These are phyloP conservation scores for Leishmania lainsoni DNA, from an alignment of 208 protist species.

Conservation along the genomic window DNA sequence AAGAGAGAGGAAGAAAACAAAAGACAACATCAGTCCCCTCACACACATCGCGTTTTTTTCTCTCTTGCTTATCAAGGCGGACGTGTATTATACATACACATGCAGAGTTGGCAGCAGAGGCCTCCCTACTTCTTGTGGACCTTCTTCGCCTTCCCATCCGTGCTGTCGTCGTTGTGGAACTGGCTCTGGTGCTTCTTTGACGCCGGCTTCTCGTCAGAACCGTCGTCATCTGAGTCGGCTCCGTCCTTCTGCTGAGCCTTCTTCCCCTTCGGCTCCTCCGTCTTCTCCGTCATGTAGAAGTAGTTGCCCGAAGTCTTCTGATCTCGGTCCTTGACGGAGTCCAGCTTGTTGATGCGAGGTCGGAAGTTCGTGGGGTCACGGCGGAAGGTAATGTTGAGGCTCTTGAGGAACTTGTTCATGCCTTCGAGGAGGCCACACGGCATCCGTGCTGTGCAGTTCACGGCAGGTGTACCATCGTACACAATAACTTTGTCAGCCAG, in stretches of 20 bases:
- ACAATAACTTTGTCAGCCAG: slow-evolving; percentile 99
- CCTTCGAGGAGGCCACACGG: slow-evolving; percentile 86
- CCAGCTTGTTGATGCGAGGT: slow-evolving; percentile 99
- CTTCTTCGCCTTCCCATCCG: slow-evolving; percentile 41
- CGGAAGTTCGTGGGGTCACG: slow-evolving; percentile 99
- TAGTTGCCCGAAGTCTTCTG: slow-evolving; percentile 98
- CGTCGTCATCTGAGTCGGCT: slow-evolving; percentile 89
- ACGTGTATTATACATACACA: slow-evolving; percentile 2
- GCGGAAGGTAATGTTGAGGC: slow-evolving; percentile 98
- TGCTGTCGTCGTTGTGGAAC: slow-evolving; percentile 28
- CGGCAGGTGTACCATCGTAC: slow-evolving; percentile 97
- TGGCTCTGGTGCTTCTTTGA: slow-evolving; percentile 17
- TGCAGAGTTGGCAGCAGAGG: not conserved
- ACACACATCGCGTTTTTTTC: not conserved
- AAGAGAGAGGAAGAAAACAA: slow-evolving; percentile 17
- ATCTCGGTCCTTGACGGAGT: slow-evolving; percentile 98
- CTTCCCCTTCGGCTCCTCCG: slow-evolving; percentile 52
- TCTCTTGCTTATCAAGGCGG: slow-evolving; percentile 2
- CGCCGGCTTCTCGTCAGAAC: slow-evolving; percentile 35
- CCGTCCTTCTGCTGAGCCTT: slow-evolving; percentile 34
- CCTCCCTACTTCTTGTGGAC: slow-evolving; percentile 40
- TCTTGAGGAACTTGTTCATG: slow-evolving; percentile 99
- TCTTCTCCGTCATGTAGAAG: slow-evolving; percentile 96
- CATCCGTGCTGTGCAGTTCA: slow-evolving; percentile 94
- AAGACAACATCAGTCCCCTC: slow-evolving; percentile 15